A percentile compares a stretch with the other conserved stretches of the same genome.
These are phyloP conservation scores for Echites panduratus DNA, from an alignment of 257 asterid species.

Conservation along the genomic window DNA sequence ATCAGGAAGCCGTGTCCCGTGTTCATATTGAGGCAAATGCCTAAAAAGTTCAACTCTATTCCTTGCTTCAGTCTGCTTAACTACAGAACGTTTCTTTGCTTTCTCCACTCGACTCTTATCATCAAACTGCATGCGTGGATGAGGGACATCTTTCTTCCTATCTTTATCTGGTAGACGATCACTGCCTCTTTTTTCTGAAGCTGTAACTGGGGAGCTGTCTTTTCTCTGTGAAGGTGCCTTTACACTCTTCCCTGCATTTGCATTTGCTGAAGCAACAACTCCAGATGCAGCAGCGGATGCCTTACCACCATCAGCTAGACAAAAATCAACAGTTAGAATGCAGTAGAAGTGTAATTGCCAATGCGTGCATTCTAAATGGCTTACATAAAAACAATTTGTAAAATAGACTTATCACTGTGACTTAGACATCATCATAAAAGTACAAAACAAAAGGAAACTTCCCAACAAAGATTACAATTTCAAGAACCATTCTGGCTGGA, in stretches of 20 bases:
- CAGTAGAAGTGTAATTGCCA: not conserved
- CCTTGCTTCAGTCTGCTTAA: constrained; percentile 78
- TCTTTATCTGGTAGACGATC: constrained; percentile 81
- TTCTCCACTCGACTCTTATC: constrained; percentile 81
- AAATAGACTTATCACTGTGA: not conserved
- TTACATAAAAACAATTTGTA: not conserved
- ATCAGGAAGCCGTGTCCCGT: constrained; percentile 62
- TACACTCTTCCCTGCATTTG: constrained; percentile 44
- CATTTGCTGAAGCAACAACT: constrained; percentile 34
- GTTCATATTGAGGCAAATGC: constrained; percentile 94
- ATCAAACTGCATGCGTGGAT: constrained; percentile 97
- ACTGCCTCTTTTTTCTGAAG: constrained; percentile 55
- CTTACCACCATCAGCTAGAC: constrained; percentile 57
- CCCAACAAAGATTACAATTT: not conserved
- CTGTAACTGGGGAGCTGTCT: constrained; percentile 54
- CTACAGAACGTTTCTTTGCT: constrained; percentile 88
- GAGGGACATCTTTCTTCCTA: constrained; percentile 90
- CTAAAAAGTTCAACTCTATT: constrained; percentile 90
- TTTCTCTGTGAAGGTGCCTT: constrained; percentile 57
- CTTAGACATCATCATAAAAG: not conserved
- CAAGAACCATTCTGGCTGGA: not conserved
- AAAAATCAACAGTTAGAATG: constrained; percentile 14
- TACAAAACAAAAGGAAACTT: not conserved
- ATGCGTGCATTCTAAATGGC: not conserved
- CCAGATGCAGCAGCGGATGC: constrained; percentile 40